Evolutionary conservation across 2,329 filamentous ascomycete genomes (phyloP).

Genomic region (Neopestalotiopsis sp.): DNA sequence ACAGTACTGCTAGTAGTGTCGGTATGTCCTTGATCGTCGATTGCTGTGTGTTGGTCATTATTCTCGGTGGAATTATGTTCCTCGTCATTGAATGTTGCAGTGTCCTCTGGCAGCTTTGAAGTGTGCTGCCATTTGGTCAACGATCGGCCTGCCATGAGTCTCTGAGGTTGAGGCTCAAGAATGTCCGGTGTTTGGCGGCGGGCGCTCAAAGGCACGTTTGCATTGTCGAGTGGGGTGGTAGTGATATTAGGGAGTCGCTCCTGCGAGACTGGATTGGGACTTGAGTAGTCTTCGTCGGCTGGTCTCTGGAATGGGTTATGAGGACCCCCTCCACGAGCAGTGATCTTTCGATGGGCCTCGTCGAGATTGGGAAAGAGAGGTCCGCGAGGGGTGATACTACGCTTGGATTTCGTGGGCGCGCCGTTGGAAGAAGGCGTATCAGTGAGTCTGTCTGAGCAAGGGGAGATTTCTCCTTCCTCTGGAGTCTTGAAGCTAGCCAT

Average conservation of each 20-base stretch:
- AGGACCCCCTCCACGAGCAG: constrained; percentile 28
- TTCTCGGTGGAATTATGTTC: neutral
- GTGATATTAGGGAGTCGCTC: constrained; percentile 2
- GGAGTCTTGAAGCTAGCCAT: constrained; percentile 11
- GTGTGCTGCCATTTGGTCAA: constrained; percentile 18
- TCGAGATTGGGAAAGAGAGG: constrained; percentile 42
- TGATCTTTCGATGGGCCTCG: constrained; percentile 47
- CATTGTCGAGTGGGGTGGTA: constrained; percentile 4
- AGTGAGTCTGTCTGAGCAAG: constrained; percentile 1
- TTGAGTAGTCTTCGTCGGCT: constrained; percentile 16
- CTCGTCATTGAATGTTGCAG: neutral
- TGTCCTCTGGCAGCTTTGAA: constrained; percentile 10
- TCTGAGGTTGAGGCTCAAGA: constrained; percentile 13
- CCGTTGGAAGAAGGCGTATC: neutral
- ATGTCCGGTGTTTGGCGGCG: constrained; percentile 6
- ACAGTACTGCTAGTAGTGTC: constrained; percentile 33
- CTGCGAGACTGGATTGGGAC: constrained; percentile 17
- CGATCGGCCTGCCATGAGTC: constrained; percentile 20
- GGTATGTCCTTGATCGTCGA: neutral
- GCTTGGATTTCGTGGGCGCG: constrained; percentile 18
- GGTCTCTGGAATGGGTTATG: constrained; percentile 22
- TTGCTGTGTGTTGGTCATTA: neutral
- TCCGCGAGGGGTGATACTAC: constrained; percentile 36
- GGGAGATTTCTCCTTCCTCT: constrained; percentile 19
- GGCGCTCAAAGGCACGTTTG: neutral